These are phyloP conservation scores for Sanghuangporus weigelae DNA, from an alignment of 1,284 basidiomycete genomes.

Conservation along the genomic window DNA sequence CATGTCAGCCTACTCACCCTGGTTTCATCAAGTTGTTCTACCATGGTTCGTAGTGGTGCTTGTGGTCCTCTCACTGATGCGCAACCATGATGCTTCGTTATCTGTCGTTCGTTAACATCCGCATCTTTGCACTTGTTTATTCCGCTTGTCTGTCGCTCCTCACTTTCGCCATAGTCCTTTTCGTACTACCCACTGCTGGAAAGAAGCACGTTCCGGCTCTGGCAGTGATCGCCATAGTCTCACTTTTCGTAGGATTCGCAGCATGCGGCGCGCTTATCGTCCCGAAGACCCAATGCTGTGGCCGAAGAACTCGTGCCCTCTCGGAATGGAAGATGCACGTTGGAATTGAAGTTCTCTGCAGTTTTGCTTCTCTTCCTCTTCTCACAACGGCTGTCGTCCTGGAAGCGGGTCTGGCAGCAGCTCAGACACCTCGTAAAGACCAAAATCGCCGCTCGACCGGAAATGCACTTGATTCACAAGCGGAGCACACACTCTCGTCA, in stretches of 20 bases:
- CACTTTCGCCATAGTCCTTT: not conserved
- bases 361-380: not conserved
- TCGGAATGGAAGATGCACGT: not conserved
- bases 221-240: not conserved
- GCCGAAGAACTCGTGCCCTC: not conserved
- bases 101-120: not conserved
- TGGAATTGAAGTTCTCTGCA: constrained; percentile 3
- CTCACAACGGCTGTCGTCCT: not conserved
- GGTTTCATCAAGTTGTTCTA: not conserved
- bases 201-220: not conserved
- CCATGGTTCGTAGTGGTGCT: not conserved
- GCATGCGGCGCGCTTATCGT: not conserved
- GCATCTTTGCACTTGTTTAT: constrained; percentile 1
- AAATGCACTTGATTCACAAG: not conserved
- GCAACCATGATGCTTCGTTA: not conserved
- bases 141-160: not conserved
- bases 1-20: not conserved
- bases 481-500: not conserved
- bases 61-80: not conserved
- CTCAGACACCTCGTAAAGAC: not conserved
- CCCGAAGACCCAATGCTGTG: constrained; percentile 1
- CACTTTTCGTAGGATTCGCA: not conserved
- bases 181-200: constrained; percentile 5
- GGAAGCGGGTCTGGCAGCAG: not conserved
- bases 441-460: not conserved